phyloP scores from a whole-genome alignment of 495 filamentous ascomycete genomes.

The Oidiodendron maius region DNA sequence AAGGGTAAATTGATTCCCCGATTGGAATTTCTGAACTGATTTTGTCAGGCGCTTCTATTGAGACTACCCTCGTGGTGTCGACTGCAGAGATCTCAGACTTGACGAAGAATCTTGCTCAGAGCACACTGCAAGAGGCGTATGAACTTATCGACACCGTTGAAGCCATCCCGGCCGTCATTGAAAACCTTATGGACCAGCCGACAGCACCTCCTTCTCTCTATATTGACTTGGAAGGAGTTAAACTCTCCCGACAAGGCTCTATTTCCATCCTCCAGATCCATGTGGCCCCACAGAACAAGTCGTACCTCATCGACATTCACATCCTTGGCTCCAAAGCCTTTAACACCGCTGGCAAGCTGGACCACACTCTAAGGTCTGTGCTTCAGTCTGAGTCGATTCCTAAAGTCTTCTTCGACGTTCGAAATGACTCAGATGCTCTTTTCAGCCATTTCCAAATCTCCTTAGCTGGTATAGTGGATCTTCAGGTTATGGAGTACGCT shows the following conservation, averaged over 20 bases:
- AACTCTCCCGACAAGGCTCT: conserved; percentile 40
- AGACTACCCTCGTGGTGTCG: too few relatives aligned
- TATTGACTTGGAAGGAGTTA: conserved; percentile 50
- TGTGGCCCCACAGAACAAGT: conserved; percentile 23
- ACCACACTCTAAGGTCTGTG: conserved; percentile 40
- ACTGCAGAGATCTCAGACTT: too few relatives aligned
- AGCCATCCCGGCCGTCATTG: conserved; percentile 10
- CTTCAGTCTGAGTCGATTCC: conserved; percentile 37
- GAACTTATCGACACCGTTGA: conserved; percentile 6
- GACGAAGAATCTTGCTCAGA: too few relatives aligned
- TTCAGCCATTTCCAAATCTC: conserved; percentile 33
- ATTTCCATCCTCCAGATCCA: conserved; percentile 45
- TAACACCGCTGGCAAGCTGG: conserved; percentile 21
- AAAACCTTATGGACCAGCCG: conserved; percentile 22
- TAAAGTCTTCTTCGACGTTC: conserved; percentile 52
- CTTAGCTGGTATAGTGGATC: conserved; percentile 36
- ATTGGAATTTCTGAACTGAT: too few relatives aligned
- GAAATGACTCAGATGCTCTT: conserved; percentile 48
- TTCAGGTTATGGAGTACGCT: conserved; percentile 53
- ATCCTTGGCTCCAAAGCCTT: conserved; percentile 39
- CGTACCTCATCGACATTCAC: conserved; percentile 48
- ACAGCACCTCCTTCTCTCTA: conserved; percentile 28
- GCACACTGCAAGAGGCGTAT: too few relatives aligned
- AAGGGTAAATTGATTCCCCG: too few relatives aligned
- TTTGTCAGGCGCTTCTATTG: too few relatives aligned